Evolutionary conservation across 2,329 filamentous ascomycete genomes (phyloP), one percentile per base, ranked within the genome.

Genomic region (Aspergillus sp.): DNA sequence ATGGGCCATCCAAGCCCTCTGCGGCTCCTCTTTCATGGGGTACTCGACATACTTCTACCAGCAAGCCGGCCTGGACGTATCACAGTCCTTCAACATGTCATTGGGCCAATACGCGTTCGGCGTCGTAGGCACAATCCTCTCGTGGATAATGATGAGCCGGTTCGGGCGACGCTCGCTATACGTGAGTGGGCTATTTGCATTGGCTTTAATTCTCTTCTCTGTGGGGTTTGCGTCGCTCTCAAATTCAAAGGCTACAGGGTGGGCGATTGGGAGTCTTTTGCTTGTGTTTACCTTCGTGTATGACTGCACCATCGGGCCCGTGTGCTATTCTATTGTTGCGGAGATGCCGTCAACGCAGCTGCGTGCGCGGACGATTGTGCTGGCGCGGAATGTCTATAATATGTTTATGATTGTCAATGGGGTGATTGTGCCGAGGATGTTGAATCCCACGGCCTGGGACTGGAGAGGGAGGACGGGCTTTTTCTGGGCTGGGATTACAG

Each of bases 401-500:
- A 70, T 83, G 24, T 66, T 70, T 21, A 77, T 77, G 55, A 80
- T 85, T 43, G 60, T 78, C 23, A 77, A 75, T 64, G 86, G 85
- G 39, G 86, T 95, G 3, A 75, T 96, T 37, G 93, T 90, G 0
- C 63, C 63, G 44, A 58, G 62, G 23, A 62, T 64, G 52, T 55
- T 66, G 37, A 61, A 62, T 35, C 44, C 58, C 6, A 61, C 70
- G 1, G 67, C 67, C 2, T 77, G 73, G 73, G 68, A 75, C 51
- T 76, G 73, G 73, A 68, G 68, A 19, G 70, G 69, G 3, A 69
- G 70, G 47, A 63, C 70, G 3, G 74, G 69, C 12, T 79, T 77
- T 65, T 79, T 80, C 64, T 80, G 75, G 72, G 75, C 67, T 7
- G 73, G 71, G 12, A 67, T 73, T 4, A 68, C 68, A 43, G 52